Conservation (phyloP, 2,329 filamentous ascomycete species). For the Arthrobotrys iridis region DNA sequence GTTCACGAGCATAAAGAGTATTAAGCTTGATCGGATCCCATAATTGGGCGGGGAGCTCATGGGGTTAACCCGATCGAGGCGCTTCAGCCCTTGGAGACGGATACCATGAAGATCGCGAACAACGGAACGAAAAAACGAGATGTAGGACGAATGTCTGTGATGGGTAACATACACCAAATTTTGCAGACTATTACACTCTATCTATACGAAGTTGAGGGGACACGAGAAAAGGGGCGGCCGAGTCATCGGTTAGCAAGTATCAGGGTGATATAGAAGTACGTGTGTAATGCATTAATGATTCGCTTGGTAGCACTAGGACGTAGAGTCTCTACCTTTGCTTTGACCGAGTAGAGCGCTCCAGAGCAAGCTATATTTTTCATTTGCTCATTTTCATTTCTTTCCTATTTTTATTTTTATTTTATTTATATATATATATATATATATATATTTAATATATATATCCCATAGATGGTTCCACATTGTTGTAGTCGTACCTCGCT, state of each 20-base stretch:
- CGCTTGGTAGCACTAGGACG: neutral
- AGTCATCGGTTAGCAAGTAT: too few relatives aligned
- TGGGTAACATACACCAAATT: conserved; percentile 6
- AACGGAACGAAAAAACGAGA: neutral
- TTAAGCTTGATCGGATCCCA: too few relatives aligned
- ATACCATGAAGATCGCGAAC: neutral
- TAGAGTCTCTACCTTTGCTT: neutral
- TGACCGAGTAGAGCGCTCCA: neutral
- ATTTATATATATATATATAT: too few relatives aligned
- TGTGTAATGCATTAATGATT: too few relatives aligned
- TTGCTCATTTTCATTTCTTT: too few relatives aligned
- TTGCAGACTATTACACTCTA: neutral
- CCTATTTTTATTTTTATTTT: too few relatives aligned
- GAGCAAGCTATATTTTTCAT: neutral
- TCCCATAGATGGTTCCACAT: too few relatives aligned
- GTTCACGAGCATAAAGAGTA: neutral
- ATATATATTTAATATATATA: too few relatives aligned
- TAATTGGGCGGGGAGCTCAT: neutral
- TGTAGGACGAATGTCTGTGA: conserved; percentile 1
- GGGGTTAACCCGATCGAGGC: neutral
- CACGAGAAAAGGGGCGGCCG: neutral
- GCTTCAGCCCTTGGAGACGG: neutral
- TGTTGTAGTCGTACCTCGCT: conserved; percentile 15
- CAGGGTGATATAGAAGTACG: too few relatives aligned
- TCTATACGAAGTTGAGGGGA: neutral